These are phyloP conservation scores for Xylaria hypoxylon DNA, from an alignment of 2,329 filamentous ascomycete genomes.

Conservation along the genomic window DNA sequence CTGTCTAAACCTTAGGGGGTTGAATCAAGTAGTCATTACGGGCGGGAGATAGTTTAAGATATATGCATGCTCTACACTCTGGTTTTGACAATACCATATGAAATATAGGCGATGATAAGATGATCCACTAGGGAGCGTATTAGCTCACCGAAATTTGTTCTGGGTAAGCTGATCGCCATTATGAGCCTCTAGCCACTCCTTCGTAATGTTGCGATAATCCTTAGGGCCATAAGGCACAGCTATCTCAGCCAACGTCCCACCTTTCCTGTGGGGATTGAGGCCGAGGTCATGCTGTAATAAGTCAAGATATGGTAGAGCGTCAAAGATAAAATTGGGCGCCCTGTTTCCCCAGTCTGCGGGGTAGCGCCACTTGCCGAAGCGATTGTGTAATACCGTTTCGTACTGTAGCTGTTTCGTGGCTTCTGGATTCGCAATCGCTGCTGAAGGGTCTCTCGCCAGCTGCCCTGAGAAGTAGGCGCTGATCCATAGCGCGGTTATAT, in stretches of 20 bases:
- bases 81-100: too few species aligned
- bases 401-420: constrained; percentile 56
- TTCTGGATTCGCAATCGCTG: too few species aligned
- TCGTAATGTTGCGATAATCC: constrained; percentile 66
- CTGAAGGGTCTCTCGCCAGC: constrained; percentile 19
- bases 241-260: constrained; percentile 62
- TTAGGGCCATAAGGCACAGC: constrained; percentile 67
- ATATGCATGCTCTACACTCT: too few species aligned
- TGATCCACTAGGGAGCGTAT: too few species aligned
- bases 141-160: too few species aligned
- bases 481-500: constrained; percentile 65
- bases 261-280: constrained; percentile 66
- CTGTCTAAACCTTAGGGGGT: too few species aligned
- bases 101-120: too few species aligned
- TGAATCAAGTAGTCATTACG: too few species aligned
- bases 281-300: constrained; percentile 74
- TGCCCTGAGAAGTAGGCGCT: constrained; percentile 64
- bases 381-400: constrained; percentile 71
- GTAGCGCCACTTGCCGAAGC: constrained; percentile 77
- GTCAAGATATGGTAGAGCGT: constrained; percentile 79
- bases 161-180: not conserved
- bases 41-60: too few species aligned
- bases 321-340: constrained; percentile 79
- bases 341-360: constrained; percentile 71
- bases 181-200: constrained; percentile 59